A percentile compares a stretch with the other conserved stretches of the same genome.
Evolutionary conservation across 805 yeast species (phyloP).

Genomic region (Metschnikowia kofuensis): DNA sequence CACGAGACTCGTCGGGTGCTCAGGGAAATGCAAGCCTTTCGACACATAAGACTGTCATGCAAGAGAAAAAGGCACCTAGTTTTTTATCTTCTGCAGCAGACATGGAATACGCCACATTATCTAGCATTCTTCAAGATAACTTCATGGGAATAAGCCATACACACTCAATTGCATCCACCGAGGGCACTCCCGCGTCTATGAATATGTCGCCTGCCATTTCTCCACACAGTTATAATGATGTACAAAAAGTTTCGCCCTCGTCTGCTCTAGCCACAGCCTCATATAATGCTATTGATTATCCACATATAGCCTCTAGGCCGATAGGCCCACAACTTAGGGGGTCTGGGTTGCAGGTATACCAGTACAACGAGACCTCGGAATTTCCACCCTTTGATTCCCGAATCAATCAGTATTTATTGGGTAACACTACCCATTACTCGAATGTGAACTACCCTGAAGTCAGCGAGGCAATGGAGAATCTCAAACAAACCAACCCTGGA

Average conservation of each 20-base stretch:
- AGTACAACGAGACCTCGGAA: not conserved
- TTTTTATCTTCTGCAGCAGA: constrained; percentile 72
- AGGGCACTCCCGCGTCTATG: constrained; percentile 37
- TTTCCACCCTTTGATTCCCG: constrained; percentile 50
- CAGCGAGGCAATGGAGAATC: constrained; percentile 40
- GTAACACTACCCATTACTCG: constrained; percentile 44
- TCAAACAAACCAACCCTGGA: constrained; percentile 40
- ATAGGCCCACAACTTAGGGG: not conserved
- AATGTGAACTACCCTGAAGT: constrained; percentile 58
- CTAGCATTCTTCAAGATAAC: constrained; percentile 58
- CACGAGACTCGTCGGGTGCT: not conserved
- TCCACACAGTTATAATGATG: constrained; percentile 23
- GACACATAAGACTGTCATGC: not conserved
- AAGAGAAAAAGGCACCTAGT: constrained; percentile 19
- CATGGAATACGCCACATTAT: constrained; percentile 66
- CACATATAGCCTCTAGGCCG: not conserved
- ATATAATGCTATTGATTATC: not conserved
- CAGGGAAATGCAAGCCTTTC: not conserved
- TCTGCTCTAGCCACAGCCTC: constrained; percentile 1
- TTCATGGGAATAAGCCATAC: constrained; percentile 21
- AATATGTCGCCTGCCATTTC: constrained; percentile 36
- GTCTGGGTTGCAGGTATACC: not conserved
- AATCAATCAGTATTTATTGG: constrained; percentile 68
- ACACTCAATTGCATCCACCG: constrained; percentile 29
- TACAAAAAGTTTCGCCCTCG: constrained; percentile 4